phyloP scores from a whole-genome alignment of 1,284 basidiomycete species.

The Marasmius sp. region DNA sequence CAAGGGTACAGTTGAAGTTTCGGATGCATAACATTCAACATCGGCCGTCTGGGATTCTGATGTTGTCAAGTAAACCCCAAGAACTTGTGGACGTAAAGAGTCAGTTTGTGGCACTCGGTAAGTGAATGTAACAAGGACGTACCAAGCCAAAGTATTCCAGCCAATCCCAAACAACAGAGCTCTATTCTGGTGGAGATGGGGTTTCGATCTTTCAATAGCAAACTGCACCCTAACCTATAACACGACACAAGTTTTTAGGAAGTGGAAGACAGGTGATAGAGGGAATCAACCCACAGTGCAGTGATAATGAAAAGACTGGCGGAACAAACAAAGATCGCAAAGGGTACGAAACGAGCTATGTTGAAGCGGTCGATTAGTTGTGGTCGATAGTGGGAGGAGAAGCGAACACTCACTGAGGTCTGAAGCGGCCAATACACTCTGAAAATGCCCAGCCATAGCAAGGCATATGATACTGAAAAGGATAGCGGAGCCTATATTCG shows the following conservation, averaged over 20 bases:
- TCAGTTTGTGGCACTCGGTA: slow-evolving; percentile 8
- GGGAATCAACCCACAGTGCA: slow-evolving; percentile 50
- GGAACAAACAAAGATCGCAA: slow-evolving; percentile 75
- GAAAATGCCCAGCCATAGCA: slow-evolving; percentile 74
- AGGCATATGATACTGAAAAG: slow-evolving; percentile 74
- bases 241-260: not conserved
- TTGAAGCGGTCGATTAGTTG: slow-evolving; percentile 9
- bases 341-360: slow-evolving; percentile 79
- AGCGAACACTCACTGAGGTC: slow-evolving; percentile 65
- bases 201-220: slow-evolving; percentile 62
- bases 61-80: slow-evolving; percentile 68
- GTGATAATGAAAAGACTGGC: slow-evolving; percentile 66
- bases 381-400: not conserved
- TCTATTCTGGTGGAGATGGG: slow-evolving; percentile 79
- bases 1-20: slow-evolving; percentile 45
- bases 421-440: slow-evolving; percentile 64
- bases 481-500: slow-evolving; percentile 53
- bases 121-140: slow-evolving; percentile 24
- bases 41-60: slow-evolving; percentile 75
- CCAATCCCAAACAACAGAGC: slow-evolving; percentile 64
- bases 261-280: not conserved
- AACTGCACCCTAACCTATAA: slow-evolving; percentile 58
- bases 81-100: slow-evolving; percentile 42
- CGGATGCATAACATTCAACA: slow-evolving; percentile 74
- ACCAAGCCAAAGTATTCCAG: slow-evolving; percentile 81